Base-by-base conservation (phyloP, 2,329 filamentous ascomycete genomes). In the Colletotrichum noveboracense region DNA sequence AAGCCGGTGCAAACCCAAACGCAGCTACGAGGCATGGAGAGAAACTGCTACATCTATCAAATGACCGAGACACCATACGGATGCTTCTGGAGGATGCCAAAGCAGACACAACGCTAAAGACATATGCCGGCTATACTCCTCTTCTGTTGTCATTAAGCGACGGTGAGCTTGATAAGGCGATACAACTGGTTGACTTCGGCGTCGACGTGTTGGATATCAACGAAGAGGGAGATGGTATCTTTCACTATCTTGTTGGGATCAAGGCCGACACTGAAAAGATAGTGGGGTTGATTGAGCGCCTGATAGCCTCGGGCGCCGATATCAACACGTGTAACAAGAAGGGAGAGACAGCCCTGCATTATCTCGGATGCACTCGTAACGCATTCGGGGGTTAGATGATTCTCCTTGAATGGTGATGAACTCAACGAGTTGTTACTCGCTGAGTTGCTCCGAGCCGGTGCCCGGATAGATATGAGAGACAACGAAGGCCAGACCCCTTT, bases 1-100 rank as follows among this genome's bases (percentile, higher is more conserved):
- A 79, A 32, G 80, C 77, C 6, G 81, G 81, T 1, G 79, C 78
- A 3, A 77, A 82, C 58, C 71, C 77, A 3, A 80, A 81, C 68
- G 76, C 77, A 6, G 66, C 68, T 13, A 71, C 79, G 24, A 48
- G 16, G 32, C 18, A 26, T 14, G 70, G 70, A 6, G 32, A 72
- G 18, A 72, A 62, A 10, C 21, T 72, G 62, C 55, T 72, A 3
- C 70, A 72, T 28, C 16, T 18, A 3, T 58, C 70, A 2, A n/a
- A 56, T 8, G 26, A 62, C 9, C 14, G 5, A 28, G 62, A 58
- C 3, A 61, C 28, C 24, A 66, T 72, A 7, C 70, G 36, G 21
- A 13, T 43, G 8, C 48, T 72, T 8, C 43, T 64, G 7, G 26
- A 66, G n/a, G 36, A 66, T 34, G 24, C 64, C 14, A 52, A 48